phyloP scores from a whole-genome alignment of 768 basidiomycete species.

The Fomitopsis pulvina region DNA sequence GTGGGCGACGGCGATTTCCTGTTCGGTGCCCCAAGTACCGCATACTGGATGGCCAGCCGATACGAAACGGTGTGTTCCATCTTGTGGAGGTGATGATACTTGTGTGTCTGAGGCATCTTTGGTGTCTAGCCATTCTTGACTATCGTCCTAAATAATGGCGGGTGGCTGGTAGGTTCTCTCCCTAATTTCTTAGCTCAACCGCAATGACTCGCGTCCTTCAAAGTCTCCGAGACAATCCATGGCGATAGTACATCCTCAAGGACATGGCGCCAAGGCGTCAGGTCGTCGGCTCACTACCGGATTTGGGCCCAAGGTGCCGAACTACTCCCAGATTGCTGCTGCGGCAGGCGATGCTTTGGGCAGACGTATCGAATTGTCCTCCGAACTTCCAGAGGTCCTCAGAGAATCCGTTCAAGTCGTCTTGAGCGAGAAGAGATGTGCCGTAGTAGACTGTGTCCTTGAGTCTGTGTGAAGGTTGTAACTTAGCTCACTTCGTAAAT shows the following conservation, averaged over 20 bases:
- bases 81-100: neutral
- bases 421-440: conserved; percentile 51
- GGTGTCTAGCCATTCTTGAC: conserved; percentile 41
- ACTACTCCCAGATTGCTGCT: conserved; percentile 55
- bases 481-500: too few relatives aligned
- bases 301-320: conserved; percentile 56
- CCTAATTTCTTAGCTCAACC: neutral
- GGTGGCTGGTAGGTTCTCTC: conserved; percentile 46
- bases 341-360: conserved; percentile 69
- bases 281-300: conserved; percentile 52
- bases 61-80: conserved; percentile 52
- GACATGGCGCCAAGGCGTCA: conserved; percentile 36
- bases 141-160: conserved; percentile 65
- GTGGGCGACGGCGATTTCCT: conserved; percentile 68
- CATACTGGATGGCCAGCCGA: conserved; percentile 66
- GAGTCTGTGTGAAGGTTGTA: conserved; percentile 16
- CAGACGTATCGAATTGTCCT: conserved; percentile 27
- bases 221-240: conserved; percentile 59
- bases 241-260: conserved; percentile 55
- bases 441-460: conserved; percentile 53
- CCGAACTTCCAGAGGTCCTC: conserved; percentile 28
- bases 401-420: conserved; percentile 50
- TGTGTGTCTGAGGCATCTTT: neutral
- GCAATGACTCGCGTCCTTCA: neutral
- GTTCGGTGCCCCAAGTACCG: conserved; percentile 58